Evolutionary conservation across 805 yeast genomes (phyloP).

Genomic region (Kluyveromyces lactis): DNA sequence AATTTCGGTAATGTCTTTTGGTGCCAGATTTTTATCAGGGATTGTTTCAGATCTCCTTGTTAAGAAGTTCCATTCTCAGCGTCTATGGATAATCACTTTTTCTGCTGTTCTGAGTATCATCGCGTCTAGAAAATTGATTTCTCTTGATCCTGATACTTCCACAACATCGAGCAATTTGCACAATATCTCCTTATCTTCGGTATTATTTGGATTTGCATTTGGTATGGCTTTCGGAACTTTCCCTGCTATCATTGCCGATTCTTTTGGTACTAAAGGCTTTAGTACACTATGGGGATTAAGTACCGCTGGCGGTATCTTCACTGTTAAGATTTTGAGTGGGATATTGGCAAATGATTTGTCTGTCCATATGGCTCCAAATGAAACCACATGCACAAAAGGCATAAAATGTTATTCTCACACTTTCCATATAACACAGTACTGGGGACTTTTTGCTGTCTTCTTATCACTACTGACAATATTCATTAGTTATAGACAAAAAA

Average conservation of each 20-base stretch:
- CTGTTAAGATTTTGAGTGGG: slow-evolving; percentile 45
- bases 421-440: slow-evolving; percentile 25
- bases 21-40: slow-evolving; percentile 60
- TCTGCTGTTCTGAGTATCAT: slow-evolving; percentile 30
- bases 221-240: slow-evolving; percentile 67
- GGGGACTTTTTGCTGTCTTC: slow-evolving; percentile 15
- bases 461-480: slow-evolving; percentile 15
- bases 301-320: slow-evolving; percentile 60
- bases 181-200: slow-evolving; percentile 42
- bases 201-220: slow-evolving; percentile 54
- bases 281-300: slow-evolving; percentile 71
- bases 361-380: slow-evolving; percentile 31
- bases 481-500: slow-evolving; percentile 3
- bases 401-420: slow-evolving; percentile 40
- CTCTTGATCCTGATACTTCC: slow-evolving; percentile 9
- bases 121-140: slow-evolving; percentile 30
- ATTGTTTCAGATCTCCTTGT: slow-evolving; percentile 54
- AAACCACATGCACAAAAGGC: slow-evolving; percentile 38
- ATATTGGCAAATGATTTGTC: slow-evolving; percentile 51
- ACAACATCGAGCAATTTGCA: slow-evolving; percentile 25
- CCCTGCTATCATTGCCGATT: slow-evolving; percentile 69
- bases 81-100: slow-evolving; percentile 55
- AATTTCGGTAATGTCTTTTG: slow-evolving; percentile 54
- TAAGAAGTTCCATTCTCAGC: slow-evolving; percentile 42
- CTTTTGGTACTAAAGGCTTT: slow-evolving; percentile 57